These are phyloP conservation scores for Talaromyces piceae DNA, from an alignment of 2,329 filamentous ascomycete genomes.

Conservation along the genomic window DNA sequence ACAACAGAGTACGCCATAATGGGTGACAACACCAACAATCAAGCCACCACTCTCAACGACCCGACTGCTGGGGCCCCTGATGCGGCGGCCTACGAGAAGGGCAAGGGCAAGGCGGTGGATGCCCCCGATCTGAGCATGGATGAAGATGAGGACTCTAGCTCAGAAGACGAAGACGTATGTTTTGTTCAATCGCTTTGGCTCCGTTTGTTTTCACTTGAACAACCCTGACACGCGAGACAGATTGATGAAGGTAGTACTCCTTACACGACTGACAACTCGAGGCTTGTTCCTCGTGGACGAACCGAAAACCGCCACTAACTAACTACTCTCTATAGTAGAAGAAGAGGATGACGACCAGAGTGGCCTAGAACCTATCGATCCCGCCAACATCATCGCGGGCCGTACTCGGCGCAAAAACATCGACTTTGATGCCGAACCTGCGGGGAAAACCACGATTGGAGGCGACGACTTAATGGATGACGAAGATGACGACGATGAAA, in stretches of 20 bases:
- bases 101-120: slow-evolving; percentile 74
- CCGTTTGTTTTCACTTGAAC: background rate
- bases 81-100: slow-evolving; percentile 55
- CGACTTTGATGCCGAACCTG: slow-evolving; percentile 88
- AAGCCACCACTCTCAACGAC: slow-evolving; percentile 21
- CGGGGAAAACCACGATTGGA: slow-evolving; percentile 72
- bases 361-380: slow-evolving; percentile 85
- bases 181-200: background rate
- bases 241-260: background rate
- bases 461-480: slow-evolving; percentile 58
- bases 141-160: slow-evolving; percentile 51
- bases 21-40: slow-evolving; percentile 31
- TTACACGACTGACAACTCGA: background rate
- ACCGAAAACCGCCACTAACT: background rate
- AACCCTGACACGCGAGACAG: background rate
- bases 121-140: slow-evolving; percentile 13
- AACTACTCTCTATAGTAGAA: slow-evolving; percentile 18
- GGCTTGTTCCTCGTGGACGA: slow-evolving; percentile 17
- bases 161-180: slow-evolving; percentile 43
- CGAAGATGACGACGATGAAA: slow-evolving; percentile 52
- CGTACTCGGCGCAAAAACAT: slow-evolving; percentile 90
- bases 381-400: slow-evolving; percentile 72
- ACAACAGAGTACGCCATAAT: slow-evolving; percentile 18
- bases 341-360: slow-evolving; percentile 64
- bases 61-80: slow-evolving; percentile 34